Conservation (phyloP, 2,329 filamentous ascomycete genomes). For the Didymosphaeria variabile region DNA sequence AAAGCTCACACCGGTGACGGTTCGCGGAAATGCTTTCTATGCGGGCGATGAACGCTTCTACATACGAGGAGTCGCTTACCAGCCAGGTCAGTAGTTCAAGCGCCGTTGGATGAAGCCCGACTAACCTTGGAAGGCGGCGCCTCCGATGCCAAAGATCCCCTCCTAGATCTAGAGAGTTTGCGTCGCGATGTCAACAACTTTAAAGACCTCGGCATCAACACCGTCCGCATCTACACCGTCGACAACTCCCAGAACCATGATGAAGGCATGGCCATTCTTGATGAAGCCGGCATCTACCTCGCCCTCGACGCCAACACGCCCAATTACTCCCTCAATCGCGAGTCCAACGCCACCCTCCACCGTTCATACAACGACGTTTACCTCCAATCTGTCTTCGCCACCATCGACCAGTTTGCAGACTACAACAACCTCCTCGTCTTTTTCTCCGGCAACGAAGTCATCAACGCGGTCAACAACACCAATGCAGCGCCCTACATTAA, state of each 20-base stretch:
- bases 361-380: slow-evolving; percentile 87
- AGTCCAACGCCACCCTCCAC: slow-evolving; percentile 62
- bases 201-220: slow-evolving; percentile 87
- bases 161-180: slow-evolving; percentile 74
- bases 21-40: slow-evolving; percentile 72
- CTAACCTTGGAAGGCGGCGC: slow-evolving; percentile 51
- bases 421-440: slow-evolving; percentile 88
- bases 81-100: slow-evolving; percentile 60
- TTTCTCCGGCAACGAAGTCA: slow-evolving; percentile 83
- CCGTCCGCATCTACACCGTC: slow-evolving; percentile 88
- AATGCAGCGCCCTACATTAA: slow-evolving; percentile 74
- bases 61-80: slow-evolving; percentile 70
- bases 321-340: slow-evolving; percentile 85
- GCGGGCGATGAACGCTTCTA: slow-evolving; percentile 68
- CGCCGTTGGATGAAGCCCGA: slow-evolving; percentile 45
- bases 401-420: slow-evolving; percentile 78
- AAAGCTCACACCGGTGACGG: slow-evolving; percentile 62
- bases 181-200: slow-evolving; percentile 82
- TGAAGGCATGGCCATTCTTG: slow-evolving; percentile 82
- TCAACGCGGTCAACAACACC: slow-evolving; percentile 70
- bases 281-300: slow-evolving; percentile 88
- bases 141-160: slow-evolving; percentile 68
- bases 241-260: slow-evolving; percentile 87
- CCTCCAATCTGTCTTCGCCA: slow-evolving; percentile 82
- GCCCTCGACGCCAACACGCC: slow-evolving; percentile 91